Evolutionary conservation across 2,329 filamentous ascomycete species (phyloP).

Genomic region (Claviceps pusilla): DNA sequence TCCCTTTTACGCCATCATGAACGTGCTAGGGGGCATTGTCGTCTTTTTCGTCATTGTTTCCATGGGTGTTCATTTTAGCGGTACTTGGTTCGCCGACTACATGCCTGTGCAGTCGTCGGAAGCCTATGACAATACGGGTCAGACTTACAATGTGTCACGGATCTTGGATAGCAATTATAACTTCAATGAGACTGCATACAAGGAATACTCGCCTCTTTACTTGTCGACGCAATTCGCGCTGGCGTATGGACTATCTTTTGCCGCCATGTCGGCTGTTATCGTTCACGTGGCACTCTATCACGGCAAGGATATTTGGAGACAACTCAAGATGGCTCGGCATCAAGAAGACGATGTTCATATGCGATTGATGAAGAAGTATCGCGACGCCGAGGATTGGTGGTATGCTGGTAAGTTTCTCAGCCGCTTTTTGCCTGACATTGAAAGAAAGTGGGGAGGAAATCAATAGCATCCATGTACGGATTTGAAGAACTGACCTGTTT

Average conservation of each 20-base stretch:
- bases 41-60: constrained; percentile 43
- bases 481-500: not conserved
- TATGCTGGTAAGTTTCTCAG: constrained; percentile 31
- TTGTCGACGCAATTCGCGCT: constrained; percentile 47
- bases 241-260: constrained; percentile 49
- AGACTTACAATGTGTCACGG: constrained; percentile 42
- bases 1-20: constrained; percentile 39
- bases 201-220: constrained; percentile 50
- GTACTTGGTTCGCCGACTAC: constrained; percentile 42
- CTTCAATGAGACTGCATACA: constrained; percentile 47
- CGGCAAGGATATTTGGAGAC: constrained; percentile 37
- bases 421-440: not conserved
- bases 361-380: constrained; percentile 47
- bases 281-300: constrained; percentile 42
- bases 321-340: constrained; percentile 38
- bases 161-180: constrained; percentile 40
- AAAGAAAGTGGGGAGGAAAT: not conserved
- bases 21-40: constrained; percentile 36
- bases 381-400: constrained; percentile 45
- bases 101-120: constrained; percentile 46
- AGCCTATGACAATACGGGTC: constrained; percentile 50
- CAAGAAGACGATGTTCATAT: constrained; percentile 46
- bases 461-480: not conserved
- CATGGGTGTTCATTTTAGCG: constrained; percentile 43
- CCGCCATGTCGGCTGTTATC: constrained; percentile 47